Evolutionary conservation across 257 asterid genomes (phyloP), one percentile per base, ranked within the genome.

Genomic region (Misopates orontium): DNA sequence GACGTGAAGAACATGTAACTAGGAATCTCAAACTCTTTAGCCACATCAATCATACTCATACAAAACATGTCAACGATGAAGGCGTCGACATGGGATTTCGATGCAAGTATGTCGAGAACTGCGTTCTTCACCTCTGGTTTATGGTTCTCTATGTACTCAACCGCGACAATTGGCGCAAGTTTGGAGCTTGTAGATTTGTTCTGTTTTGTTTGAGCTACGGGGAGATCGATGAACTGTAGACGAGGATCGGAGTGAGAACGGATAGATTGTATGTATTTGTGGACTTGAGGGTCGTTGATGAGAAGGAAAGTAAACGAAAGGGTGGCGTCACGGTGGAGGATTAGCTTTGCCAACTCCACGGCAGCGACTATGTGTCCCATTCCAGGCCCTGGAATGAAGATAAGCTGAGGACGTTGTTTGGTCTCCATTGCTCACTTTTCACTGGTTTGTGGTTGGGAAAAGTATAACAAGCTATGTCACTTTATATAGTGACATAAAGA

Each of bases 361-460:
- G 88, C 84, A n/a, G 91, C 23, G 48, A 54, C 75, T 3, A 85
- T 71, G 69, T 85, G 91, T 23, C 91, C 81, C 69, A 85, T 56
- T 2, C 88, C 91, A 2, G 91, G 91, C 0, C 80, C 78, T 1
- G 90, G 90, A 51, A 84, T 56, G 82, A 84, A 84, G 55, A 76
- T 54, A 0, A 76, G 69, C 2, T 68, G 58, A 12, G 8, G 31
- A 21, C 18, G 22, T 19, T 18, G 31, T 40, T 60, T 20, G 20
- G 31, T 60, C 14, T 60, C 52, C 66, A 60, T 60, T 60, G 20
- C 15, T 22, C 40, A 13, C 32, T 16, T 57, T 11, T 16, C 15
- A 8, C 55, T 49, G 12, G 55, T 49, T 49, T 5, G 23, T 10
- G 36, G 36, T 28, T 28, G 36, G 36, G 7, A 28, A 28, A 28